A percentile compares a stretch with the other conserved stretches of the same genome.
phyloP scores from a whole-genome alignment of 257 asterid genomes.

The Eucommia ulmoides region DNA sequence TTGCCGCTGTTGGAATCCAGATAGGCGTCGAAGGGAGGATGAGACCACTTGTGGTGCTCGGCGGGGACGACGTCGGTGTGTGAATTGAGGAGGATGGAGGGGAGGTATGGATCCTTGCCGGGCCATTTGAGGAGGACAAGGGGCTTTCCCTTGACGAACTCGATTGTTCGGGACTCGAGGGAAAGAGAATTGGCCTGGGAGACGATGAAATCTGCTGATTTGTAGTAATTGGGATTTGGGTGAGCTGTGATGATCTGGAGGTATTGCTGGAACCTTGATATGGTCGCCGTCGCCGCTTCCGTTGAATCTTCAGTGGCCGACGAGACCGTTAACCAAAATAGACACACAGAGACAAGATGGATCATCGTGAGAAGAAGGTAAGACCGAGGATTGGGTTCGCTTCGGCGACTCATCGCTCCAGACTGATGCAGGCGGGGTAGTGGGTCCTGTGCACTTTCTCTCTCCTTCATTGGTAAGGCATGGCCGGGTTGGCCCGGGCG shows the following conservation, averaged over 20 bases:
- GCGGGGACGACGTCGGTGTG: constrained; percentile 95
- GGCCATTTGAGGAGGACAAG: constrained; percentile 68
- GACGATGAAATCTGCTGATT: constrained; percentile 53
- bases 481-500: too few relatives aligned
- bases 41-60: constrained; percentile 74
- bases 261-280: constrained; percentile 77
- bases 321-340: neutral
- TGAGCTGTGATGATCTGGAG: constrained; percentile 82
- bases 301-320: neutral
- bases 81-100: constrained; percentile 84
- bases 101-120: constrained; percentile 53
- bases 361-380: neutral
- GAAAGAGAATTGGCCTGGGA: constrained; percentile 60
- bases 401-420: neutral
- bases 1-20: constrained; percentile 50
- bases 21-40: constrained; percentile 73
- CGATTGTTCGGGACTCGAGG: constrained; percentile 39
- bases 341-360: neutral
- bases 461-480: too few relatives aligned
- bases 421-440: too few relatives aligned
- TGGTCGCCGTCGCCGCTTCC: constrained; percentile 25
- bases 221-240: constrained; percentile 62
- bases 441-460: too few relatives aligned
- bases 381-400: neutral
- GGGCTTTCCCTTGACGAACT: constrained; percentile 64